Evolutionary conservation across 1,284 basidiomycete species (phyloP), one percentile per base, ranked within the genome.

Genomic region (Thelephora terrestris): DNA sequence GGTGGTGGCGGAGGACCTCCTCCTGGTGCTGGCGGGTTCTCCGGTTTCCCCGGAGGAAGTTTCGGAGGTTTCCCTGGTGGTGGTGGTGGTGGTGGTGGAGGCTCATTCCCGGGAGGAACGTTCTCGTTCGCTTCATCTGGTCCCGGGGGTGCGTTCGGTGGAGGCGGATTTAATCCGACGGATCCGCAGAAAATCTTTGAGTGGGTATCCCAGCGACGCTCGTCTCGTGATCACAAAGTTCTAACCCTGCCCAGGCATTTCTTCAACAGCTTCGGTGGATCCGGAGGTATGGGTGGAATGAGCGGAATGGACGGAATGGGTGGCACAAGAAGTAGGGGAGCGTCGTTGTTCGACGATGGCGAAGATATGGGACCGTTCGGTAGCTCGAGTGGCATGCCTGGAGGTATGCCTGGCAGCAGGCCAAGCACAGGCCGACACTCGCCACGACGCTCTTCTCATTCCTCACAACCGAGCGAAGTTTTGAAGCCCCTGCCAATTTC

Each of bases 181-280:
- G 94, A 98, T 63, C 93, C 94, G 12, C 80, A 91, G 55, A 88
- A 85, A 60, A 84, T 98, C 63, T 98, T 98, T 65, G 86, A 90
- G 81, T 89, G 67, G 71, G 43, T 49, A 17, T 52, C 16, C n/a
- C 20, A 20, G 39, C 21, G 25, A n/a, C 5, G 5, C n/a, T 21
- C 5, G 18, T 42, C 14, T 5, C 14, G n/a, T 17, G 20, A 42
- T 21, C 42, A 59, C 64, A 45, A 69, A 56, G 18, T n/a, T 47
- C 43, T 36, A 6, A 46, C 14, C 49, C 42, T 39, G 43, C 52
- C 16, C 59, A 91, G 89, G 58, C 68, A 81, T 59, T 81, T 91
- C 56, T 88, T 91, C 59, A 60, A 67, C 12, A 69, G 70, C 7
- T 61, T 77, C 40, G 66, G 71, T 5, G 67, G 74, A 4, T 63